phyloP scores from a whole-genome alignment of 768 basidiomycete species.

The Podaxis carcinomalis region DNA sequence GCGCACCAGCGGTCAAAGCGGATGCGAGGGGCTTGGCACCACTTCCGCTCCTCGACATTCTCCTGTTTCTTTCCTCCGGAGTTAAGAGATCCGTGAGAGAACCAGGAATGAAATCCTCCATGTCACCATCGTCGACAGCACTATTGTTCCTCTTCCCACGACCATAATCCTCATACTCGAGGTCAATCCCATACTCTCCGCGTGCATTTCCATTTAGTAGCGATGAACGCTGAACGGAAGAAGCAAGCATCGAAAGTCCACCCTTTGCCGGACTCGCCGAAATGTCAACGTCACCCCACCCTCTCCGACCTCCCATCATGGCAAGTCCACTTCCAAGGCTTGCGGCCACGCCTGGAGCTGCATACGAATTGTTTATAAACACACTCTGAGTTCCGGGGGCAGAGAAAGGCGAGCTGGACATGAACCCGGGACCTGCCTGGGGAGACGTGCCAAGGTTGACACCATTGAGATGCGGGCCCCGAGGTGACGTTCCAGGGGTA shows the following conservation, averaged over 20 bases:
- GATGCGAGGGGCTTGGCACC: constrained; percentile 32
- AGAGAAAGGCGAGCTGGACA: constrained; percentile 71
- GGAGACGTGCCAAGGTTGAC: constrained; percentile 30
- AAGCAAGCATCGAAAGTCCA: constrained; percentile 5
- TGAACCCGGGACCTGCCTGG: constrained; percentile 27
- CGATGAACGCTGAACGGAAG: constrained; percentile 15
- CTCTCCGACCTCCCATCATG: constrained; percentile 39
- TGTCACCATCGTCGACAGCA: constrained; percentile 67
- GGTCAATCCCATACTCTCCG: constrained; percentile 30
- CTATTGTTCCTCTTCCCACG: constrained; percentile 28
- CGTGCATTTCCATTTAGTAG: constrained; percentile 14
- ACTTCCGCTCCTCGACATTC: constrained; percentile 73
- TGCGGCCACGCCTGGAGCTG: constrained; percentile 51
- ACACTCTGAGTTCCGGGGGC: constrained; percentile 62
- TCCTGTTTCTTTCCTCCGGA: constrained; percentile 76
- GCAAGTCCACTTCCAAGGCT: constrained; percentile 56
- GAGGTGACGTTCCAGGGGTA: constrained; percentile 61
- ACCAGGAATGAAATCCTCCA: constrained; percentile 88
- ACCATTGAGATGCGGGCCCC: constrained; percentile 25
- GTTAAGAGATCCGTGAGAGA: constrained; percentile 87
- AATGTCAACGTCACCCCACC: constrained; percentile 28
- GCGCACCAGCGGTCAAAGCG: constrained; percentile 15
- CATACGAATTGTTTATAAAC: constrained; percentile 39
- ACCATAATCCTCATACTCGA: constrained; percentile 38
- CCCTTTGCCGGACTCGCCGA: constrained; percentile 5